Percentiles rank a stretch among this genome's conserved stretches.
phyloP scores from a whole-genome alignment of 2,329 filamentous ascomycete genomes.

The Fusarium brachygibbosum region DNA sequence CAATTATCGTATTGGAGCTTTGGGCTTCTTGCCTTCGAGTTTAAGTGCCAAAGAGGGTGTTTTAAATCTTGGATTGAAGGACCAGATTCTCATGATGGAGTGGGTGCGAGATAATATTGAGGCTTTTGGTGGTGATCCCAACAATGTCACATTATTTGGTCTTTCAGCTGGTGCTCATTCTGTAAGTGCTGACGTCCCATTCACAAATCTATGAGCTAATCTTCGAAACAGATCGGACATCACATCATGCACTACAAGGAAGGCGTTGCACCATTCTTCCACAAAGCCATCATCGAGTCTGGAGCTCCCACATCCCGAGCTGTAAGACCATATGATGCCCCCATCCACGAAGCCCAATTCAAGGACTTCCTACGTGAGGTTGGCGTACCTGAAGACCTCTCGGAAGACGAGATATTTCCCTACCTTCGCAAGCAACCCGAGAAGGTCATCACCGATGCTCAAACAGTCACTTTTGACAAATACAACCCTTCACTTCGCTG shows the following conservation, averaged over 20 bases:
- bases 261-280: conserved; percentile 62
- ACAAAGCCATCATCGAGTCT: conserved; percentile 68
- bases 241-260: conserved; percentile 68
- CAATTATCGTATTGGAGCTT: conserved; percentile 67
- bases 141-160: conserved; percentile 56
- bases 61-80: conserved; percentile 67
- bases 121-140: conserved; percentile 65
- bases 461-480: conserved; percentile 58
- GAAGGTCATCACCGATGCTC: conserved; percentile 53
- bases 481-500: conserved; percentile 64
- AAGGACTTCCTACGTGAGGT: conserved; percentile 41
- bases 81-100: conserved; percentile 64
- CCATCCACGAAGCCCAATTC: conserved; percentile 70
- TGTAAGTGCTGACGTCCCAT: conserved; percentile 43
- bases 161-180: conserved; percentile 66
- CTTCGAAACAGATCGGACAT: conserved; percentile 69
- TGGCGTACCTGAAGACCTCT: conserved; percentile 30
- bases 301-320: conserved; percentile 68
- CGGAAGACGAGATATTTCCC: conserved; percentile 56
- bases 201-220: not conserved
- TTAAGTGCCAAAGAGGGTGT: conserved; percentile 63
- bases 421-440: conserved; percentile 61
- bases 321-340: conserved; percentile 67
- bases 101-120: conserved; percentile 69
- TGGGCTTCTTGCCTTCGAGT: conserved; percentile 73